phyloP scores from a whole-genome alignment of 352 stramenopile genomes.

The Globisporangium barbulae region DNA sequence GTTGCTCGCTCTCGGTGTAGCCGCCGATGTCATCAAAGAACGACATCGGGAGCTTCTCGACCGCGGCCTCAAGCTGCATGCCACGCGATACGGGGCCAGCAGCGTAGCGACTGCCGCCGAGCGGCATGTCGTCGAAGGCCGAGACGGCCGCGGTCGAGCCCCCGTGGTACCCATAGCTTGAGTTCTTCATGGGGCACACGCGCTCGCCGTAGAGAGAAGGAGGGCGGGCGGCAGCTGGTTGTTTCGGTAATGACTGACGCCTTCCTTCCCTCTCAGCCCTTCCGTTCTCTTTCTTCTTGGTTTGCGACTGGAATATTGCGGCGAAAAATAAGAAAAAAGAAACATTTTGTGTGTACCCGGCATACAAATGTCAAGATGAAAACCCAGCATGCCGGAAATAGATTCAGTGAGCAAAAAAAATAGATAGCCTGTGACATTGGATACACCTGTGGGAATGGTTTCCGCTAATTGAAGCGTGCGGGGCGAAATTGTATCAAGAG shows the following conservation, averaged over 20 bases:
- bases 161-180: slow-evolving; percentile 17
- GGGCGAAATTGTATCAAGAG: not conserved
- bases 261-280: not conserved
- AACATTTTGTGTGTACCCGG: not conserved
- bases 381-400: not conserved
- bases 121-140: slow-evolving; percentile 13
- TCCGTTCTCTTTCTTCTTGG: not conserved
- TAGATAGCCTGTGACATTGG: not conserved
- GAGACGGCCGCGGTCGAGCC: slow-evolving; percentile 15
- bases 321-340: not conserved
- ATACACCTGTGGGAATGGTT: slow-evolving; percentile 1
- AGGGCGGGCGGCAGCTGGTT: slow-evolving; percentile 7
- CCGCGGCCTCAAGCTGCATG: slow-evolving; percentile 59
- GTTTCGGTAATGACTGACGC: slow-evolving; percentile 10
- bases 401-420: not conserved
- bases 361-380: slow-evolving; percentile 6
- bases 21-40: slow-evolving; percentile 46
- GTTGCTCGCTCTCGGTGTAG: slow-evolving; percentile 16
- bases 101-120: not conserved
- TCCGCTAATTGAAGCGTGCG: not conserved
- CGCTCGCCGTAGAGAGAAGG: not conserved
- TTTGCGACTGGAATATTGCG: not conserved
- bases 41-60: slow-evolving; percentile 64
- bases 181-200: slow-evolving; percentile 18
- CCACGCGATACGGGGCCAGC: slow-evolving; percentile 37